These are phyloP conservation scores for Podila clonocystis DNA, from an alignment of 192 early-diverging fungal species.

Conservation along the genomic window DNA sequence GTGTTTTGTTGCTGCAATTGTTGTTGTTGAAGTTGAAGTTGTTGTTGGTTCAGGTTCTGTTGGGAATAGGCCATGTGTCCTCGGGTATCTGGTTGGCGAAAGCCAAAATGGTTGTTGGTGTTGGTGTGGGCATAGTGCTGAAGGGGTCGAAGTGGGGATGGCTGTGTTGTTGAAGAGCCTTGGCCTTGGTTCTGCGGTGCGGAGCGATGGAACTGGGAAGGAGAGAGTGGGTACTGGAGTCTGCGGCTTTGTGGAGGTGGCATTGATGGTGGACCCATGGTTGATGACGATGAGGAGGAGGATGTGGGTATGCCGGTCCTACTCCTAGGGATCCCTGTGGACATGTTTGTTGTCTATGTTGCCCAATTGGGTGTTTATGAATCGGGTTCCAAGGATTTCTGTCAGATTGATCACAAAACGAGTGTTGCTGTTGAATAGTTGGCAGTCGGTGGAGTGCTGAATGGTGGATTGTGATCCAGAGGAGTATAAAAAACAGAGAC, in stretches of 20 bases:
- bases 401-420: not conserved
- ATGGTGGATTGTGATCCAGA: not conserved
- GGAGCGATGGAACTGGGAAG: not conserved
- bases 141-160: not conserved
- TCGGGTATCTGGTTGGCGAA: not conserved
- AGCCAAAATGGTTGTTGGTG: slow-evolving; percentile 1
- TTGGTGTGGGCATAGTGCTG: slow-evolving; percentile 2
- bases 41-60: slow-evolving; percentile 1
- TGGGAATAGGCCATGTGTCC: not conserved
- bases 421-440: no score
- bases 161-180: slow-evolving; percentile 4
- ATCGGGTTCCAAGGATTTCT: not conserved
- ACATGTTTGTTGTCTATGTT: not conserved
- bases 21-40: slow-evolving; percentile 6
- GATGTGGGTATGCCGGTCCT: not conserved
- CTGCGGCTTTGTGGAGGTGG: not conserved
- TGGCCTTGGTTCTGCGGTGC: not conserved
- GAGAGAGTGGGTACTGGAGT: not conserved
- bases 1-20: slow-evolving; percentile 9
- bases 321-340: slow-evolving; percentile 5
- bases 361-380: not conserved
- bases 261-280: not conserved
- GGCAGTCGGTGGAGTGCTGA: no score
- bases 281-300: not conserved
- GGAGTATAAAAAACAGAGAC: not conserved